Conservation (phyloP, 495 filamentous ascomycete species). For the Trypethelium eluteriae region DNA sequence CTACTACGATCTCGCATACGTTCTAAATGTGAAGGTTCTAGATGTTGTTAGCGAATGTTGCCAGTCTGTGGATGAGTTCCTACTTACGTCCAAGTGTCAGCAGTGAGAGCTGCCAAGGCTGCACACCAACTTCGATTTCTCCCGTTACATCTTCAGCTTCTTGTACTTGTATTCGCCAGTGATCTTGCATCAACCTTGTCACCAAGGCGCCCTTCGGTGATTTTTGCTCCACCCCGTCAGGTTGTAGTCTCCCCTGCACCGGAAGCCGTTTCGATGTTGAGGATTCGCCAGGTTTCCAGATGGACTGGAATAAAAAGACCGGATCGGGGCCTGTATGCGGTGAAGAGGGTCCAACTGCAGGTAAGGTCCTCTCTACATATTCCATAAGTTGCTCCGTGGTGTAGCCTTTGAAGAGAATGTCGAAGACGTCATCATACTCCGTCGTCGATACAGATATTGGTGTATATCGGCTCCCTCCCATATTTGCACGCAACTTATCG, state of each 20-base stretch:
- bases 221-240: background rate
- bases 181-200: slow-evolving; percentile 1
- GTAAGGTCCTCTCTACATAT: background rate
- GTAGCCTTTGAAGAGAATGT: slow-evolving; percentile 1
- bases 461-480: background rate
- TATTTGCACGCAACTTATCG: background rate
- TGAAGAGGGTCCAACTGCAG: background rate
- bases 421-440: slow-evolving; percentile 4
- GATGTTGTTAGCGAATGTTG: background rate
- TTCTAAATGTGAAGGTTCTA: background rate
- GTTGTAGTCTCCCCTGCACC: background rate
- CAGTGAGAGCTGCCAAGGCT: background rate
- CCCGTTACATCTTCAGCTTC: background rate
- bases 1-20: slow-evolving; percentile 4
- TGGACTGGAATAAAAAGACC: background rate
- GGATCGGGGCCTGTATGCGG: background rate
- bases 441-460: background rate
- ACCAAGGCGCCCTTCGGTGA: background rate
- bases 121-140: background rate
- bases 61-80: background rate
- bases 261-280: background rate
- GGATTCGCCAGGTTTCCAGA: slow-evolving; percentile 4
- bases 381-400: background rate
- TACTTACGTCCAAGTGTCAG: background rate
- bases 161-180: background rate